Percentiles rank a stretch among this genome's conserved stretches.
phyloP scores from a whole-genome alignment of 768 basidiomycete genomes.

The Rhodosporidiobolus odoratus region DNA sequence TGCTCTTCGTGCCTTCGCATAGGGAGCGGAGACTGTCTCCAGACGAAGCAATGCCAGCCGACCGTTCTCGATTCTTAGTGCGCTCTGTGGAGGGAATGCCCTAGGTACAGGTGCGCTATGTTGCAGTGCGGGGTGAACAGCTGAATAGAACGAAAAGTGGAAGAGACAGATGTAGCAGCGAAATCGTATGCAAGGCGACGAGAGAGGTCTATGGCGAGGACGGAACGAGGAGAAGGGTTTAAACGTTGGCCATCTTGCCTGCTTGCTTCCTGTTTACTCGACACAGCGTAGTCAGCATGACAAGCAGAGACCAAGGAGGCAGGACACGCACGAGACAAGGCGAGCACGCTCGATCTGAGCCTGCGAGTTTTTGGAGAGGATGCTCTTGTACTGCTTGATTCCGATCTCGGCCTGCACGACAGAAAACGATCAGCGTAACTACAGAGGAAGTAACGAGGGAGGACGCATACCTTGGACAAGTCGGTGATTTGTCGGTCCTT shows the following conservation, averaged over 20 bases:
- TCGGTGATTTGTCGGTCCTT: slow-evolving; percentile 88
- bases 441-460: background rate
- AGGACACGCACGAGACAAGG: slow-evolving; percentile 4
- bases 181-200: too few relatives aligned
- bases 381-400: slow-evolving; percentile 1
- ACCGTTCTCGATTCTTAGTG: too few relatives aligned
- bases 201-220: background rate
- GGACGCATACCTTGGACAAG: slow-evolving; percentile 60
- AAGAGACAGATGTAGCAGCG: too few relatives aligned
- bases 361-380: slow-evolving; percentile 15
- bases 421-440: background rate
- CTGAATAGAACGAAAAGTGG: too few relatives aligned
- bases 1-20: too few relatives aligned
- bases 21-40: too few relatives aligned
- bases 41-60: too few relatives aligned
- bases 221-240: background rate
- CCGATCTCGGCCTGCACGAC: background rate
- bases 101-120: too few relatives aligned
- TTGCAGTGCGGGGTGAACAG: too few relatives aligned
- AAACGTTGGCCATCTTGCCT: slow-evolving; percentile 30
- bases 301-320: background rate
- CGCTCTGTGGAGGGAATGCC: too few relatives aligned
- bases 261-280: background rate
- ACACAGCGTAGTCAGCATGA: background rate
- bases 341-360: slow-evolving; percentile 22